These are phyloP conservation scores for Brettanomyces nanus DNA, from an alignment of 805 yeast species.

Conservation along the genomic window DNA sequence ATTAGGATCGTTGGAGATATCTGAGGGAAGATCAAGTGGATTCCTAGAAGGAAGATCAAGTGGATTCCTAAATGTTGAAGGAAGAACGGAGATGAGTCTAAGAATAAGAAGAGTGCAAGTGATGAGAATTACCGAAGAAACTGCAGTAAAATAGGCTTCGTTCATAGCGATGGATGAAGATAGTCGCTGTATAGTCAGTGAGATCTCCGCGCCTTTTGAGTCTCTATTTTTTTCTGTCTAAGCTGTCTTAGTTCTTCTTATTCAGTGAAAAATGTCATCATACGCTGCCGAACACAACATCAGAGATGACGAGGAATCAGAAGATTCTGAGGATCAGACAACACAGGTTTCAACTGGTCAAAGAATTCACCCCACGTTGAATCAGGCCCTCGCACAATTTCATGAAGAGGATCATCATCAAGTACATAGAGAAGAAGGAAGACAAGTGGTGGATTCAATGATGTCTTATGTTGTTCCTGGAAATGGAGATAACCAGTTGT, in stretches of 20 bases:
- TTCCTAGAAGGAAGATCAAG: neutral
- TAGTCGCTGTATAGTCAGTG: too few relatives aligned
- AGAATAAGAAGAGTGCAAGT: slow-evolving; percentile 4
- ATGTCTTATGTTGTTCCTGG: slow-evolving; percentile 3
- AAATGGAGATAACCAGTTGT: neutral
- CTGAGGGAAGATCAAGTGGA: neutral
- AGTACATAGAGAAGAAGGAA: neutral
- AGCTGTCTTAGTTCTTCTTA: too few relatives aligned
- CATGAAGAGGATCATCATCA: slow-evolving; percentile 4
- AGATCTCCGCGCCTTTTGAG: too few relatives aligned
- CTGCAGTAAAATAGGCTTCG: slow-evolving; percentile 17
- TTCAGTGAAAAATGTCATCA: slow-evolving; percentile 4
- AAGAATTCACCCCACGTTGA: slow-evolving; percentile 7
- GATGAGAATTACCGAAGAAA: slow-evolving; percentile 8
- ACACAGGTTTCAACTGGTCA: neutral
- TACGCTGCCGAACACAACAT: slow-evolving; percentile 18
- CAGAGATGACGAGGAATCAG: neutral
- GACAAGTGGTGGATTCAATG: slow-evolving; percentile 2
- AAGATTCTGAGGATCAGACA: neutral
- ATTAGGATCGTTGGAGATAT: neutral
- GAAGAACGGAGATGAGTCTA: slow-evolving; percentile 18
- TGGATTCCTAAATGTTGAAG: slow-evolving; percentile 11
- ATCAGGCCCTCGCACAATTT: slow-evolving; percentile 9
- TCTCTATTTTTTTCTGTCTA: too few relatives aligned
- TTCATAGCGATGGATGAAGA: slow-evolving; percentile 8